These are phyloP conservation scores for Camelina neglecta DNA, from an alignment of 345 rosid species.

Conservation along the genomic window DNA sequence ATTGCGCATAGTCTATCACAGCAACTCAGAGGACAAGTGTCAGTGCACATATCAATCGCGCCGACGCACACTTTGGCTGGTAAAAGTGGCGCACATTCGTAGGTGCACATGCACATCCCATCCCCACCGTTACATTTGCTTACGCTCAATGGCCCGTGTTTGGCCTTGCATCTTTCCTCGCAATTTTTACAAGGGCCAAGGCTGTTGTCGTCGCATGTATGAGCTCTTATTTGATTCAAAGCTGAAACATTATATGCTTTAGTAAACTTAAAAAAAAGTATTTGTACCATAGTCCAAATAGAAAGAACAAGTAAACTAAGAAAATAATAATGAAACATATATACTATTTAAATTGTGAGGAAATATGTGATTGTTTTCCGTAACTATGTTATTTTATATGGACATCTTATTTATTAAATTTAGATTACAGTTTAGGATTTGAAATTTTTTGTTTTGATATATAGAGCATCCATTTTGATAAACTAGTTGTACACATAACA, in stretches of 20 bases:
- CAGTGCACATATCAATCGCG: not conserved
- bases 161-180: constrained; percentile 32
- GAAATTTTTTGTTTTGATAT: too few relatives aligned
- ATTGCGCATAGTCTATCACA: not conserved
- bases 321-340: too few relatives aligned
- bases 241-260: constrained; percentile 11
- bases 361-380: too few relatives aligned
- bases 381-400: too few relatives aligned
- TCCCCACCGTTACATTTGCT: not conserved
- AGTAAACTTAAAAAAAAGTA: too few relatives aligned
- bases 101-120: not conserved
- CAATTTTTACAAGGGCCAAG: constrained; percentile 31
- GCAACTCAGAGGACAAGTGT: not conserved
- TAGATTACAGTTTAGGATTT: too few relatives aligned
- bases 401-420: too few relatives aligned
- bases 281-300: too few relatives aligned
- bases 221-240: constrained; percentile 10
- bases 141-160: constrained; percentile 32
- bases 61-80: not conserved
- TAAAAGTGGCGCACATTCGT: not conserved
- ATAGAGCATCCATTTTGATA: too few relatives aligned
- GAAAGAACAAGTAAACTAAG: too few relatives aligned
- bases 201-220: not conserved
- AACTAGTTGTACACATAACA: too few relatives aligned
- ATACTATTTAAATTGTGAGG: too few relatives aligned